A percentile compares a stretch with the other conserved stretches of the same genome.
Evolutionary conservation across 176 grass and related monocot genomes (phyloP).

Genomic region (sorghum (Sorghum bicolor)): Sorghum_bicolor_NCBIv3 NC_012871.2:63512001-63512500

Average conservation of each 20-base stretch:
- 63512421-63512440: constrained; percentile 57
- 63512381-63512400: constrained; percentile 64
- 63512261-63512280: constrained; percentile 54
- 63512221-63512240: constrained; percentile 73
- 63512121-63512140: constrained; percentile 81
- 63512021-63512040: constrained; percentile 23
- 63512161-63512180: constrained; percentile 26
- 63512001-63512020: constrained; percentile 9
- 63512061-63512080: constrained; percentile 99
- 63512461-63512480: neutral
- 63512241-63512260: constrained; percentile 78
- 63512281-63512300: constrained; percentile 59
- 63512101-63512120: constrained; percentile 89
- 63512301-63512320: constrained; percentile 37
- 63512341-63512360: constrained; percentile 55
- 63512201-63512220: constrained; percentile 55
- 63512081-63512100: constrained; percentile 67
- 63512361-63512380: constrained; percentile 72
- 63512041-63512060: constrained; percentile 91
- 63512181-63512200: constrained; percentile 81
- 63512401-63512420: constrained; percentile 64
- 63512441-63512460: neutral
- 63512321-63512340: neutral
- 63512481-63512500: neutral
- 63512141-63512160: neutral